Base-by-base conservation (phyloP, 179 eudicot species). In the Actinidia chinensis region DNA sequence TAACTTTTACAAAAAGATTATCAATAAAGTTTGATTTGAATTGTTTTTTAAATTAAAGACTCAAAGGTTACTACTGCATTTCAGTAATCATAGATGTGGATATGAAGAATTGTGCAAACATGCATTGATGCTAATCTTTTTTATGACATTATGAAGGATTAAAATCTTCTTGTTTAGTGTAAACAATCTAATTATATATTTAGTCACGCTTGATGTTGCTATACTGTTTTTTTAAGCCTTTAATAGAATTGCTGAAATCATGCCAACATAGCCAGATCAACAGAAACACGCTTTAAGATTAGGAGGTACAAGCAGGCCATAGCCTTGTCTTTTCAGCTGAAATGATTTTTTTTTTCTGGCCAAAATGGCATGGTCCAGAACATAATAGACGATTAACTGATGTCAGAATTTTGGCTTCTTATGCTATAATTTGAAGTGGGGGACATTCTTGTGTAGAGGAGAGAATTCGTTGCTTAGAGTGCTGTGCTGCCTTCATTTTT, bases 391-490 rank as follows among this genome's bases (percentile, higher is more conserved):
- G 28, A 51, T 17, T 33, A 6, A 50, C 50, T 50, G n/a, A n/a
- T n/a, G n/a, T n/a, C 47, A 44, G 51, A 36, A 48, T 65, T 46
- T 6, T 75, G 46, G 20, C 28, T 14, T 15, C 47, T n/a, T 65
- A n/a, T 73, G 48, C 79, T 11, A 5, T 76, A 33, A 20, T 51
- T 76, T 54, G 40, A 28, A 52, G 20, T 36, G 66, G 42, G 25
- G 40, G 15, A 60, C 10, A n/a, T 43, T 65, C 18, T 50, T 14
- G 44, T 48, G 28, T 47, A 50, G 14, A 10, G 73, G 56, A 25
- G 8, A 68, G n/a, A n/a, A n/a, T 25, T 76, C n/a, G 33, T 54
- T 40, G 17, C 50, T 5, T 65, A 6, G 59, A 74, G 20, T 73
- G 6, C 52, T 66, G 5, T 68, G 68, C 40, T 67, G 25, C 55